phyloP scores from a whole-genome alignment of 768 basidiomycete species.

The Leccinum uliginosum region DNA sequence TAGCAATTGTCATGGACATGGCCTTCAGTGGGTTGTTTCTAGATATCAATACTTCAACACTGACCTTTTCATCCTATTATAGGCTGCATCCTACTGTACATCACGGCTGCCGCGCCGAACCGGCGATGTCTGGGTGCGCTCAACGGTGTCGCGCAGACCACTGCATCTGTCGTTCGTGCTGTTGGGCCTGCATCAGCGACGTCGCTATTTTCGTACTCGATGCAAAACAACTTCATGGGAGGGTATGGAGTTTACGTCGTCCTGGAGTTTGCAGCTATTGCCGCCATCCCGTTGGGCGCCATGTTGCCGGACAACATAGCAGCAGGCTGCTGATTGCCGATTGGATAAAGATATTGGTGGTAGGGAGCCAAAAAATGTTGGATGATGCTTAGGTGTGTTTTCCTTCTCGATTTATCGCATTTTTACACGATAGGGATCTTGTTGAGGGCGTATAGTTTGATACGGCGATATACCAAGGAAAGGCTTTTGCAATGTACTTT shows the following conservation, averaged over 20 bases:
- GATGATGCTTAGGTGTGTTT: slow-evolving; percentile 11
- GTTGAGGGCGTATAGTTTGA: not conserved
- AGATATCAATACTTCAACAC: not conserved
- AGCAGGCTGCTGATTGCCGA: slow-evolving; percentile 13
- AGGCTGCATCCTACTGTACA: slow-evolving; percentile 71
- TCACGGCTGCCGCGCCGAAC: slow-evolving; percentile 63
- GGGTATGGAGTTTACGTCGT: slow-evolving; percentile 35
- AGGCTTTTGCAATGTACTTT: slow-evolving; percentile 15
- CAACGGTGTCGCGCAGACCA: slow-evolving; percentile 45
- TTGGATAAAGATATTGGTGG: not conserved
- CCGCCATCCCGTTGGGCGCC: slow-evolving; percentile 16
- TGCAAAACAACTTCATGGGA: slow-evolving; percentile 32
- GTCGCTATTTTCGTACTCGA: slow-evolving; percentile 36
- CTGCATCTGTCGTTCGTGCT: slow-evolving; percentile 29
- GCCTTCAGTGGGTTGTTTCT: slow-evolving; percentile 24
- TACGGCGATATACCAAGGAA: not conserved
- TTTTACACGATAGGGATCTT: slow-evolving; percentile 4
- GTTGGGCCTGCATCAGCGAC: slow-evolving; percentile 32
- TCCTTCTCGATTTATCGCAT: slow-evolving; percentile 7
- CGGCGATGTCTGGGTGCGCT: slow-evolving; percentile 61
- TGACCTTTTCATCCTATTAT: not conserved
- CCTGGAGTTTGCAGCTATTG: slow-evolving; percentile 12
- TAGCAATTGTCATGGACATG: slow-evolving; percentile 27
- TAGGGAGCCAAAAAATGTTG: not conserved
- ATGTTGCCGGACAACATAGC: slow-evolving; percentile 21